phyloP scores from a whole-genome alignment of 148 eudicot genomes.

The Cornus suecica region DNA sequence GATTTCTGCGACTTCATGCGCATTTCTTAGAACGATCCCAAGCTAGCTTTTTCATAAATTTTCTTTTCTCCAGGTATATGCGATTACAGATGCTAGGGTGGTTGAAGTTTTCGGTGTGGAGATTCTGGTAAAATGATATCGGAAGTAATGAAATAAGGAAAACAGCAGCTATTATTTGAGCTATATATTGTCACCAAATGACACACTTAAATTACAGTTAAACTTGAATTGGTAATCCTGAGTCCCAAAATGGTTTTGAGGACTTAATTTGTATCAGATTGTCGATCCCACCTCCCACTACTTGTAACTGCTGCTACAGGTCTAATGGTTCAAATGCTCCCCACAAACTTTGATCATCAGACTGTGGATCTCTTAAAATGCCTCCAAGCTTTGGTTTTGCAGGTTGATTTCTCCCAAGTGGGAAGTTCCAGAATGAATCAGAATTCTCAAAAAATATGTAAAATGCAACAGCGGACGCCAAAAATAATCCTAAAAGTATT shows the following conservation, averaged over 20 bases:
- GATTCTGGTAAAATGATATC: too few relatives aligned
- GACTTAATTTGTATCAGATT: background rate
- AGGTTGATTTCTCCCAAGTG: conserved; percentile 31
- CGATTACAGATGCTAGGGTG: too few relatives aligned
- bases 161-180: too few relatives aligned
- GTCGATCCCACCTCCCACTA: background rate
- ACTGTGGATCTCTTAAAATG: conserved; percentile 37
- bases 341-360: conserved; percentile 33
- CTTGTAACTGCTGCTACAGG: conserved; percentile 17
- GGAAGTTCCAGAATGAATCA: conserved; percentile 81
- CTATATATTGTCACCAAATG: too few relatives aligned
- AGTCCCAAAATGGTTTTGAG: background rate
- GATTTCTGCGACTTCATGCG: too few relatives aligned
- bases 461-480: conserved; percentile 63
- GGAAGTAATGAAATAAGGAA: too few relatives aligned
- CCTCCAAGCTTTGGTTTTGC: conserved; percentile 32
- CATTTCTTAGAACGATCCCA: too few relatives aligned
- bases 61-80: too few relatives aligned
- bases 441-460: conserved; percentile 66
- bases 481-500: conserved; percentile 59
- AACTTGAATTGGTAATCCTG: background rate
- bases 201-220: too few relatives aligned
- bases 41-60: too few relatives aligned
- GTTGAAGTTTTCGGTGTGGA: too few relatives aligned
- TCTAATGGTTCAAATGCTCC: conserved; percentile 24